Percentiles rank a stretch among this genome's conserved stretches.
phyloP scores from a whole-genome alignment of 345 rosid genomes.

The Acer campestre region DNA sequence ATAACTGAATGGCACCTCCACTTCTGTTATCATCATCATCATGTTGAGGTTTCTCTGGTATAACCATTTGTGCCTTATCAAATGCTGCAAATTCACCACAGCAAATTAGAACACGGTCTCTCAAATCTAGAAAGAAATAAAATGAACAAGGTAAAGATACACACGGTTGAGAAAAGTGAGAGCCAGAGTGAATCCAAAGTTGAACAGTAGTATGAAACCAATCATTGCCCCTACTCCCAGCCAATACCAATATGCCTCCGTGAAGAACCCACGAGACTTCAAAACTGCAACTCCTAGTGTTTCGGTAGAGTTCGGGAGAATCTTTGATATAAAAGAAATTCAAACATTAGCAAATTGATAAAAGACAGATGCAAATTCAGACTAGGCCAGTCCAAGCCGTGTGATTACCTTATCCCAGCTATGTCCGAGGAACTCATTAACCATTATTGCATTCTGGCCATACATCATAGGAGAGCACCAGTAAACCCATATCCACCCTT shows the following conservation, averaged over 20 bases:
- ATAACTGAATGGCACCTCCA: constrained; percentile 35
- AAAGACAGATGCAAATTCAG: not conserved
- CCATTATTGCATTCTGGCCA: constrained; percentile 67
- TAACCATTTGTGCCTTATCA: constrained; percentile 50
- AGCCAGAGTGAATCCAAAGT: constrained; percentile 49
- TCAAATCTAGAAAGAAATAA: not conserved
- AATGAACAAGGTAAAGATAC: constrained; percentile 26
- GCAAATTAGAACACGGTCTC: not conserved
- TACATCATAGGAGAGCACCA: constrained; percentile 90
- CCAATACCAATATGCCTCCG: constrained; percentile 68
- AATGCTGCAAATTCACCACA: constrained; percentile 43
- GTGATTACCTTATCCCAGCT: constrained; percentile 58
- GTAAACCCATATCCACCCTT: constrained; percentile 93
- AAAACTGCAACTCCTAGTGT: constrained; percentile 48
- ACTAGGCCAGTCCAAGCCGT: constrained; percentile 15
- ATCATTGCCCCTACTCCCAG: constrained; percentile 54
- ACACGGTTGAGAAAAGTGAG: constrained; percentile 58
- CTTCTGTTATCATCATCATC: constrained; percentile 22
- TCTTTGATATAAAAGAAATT: constrained; percentile 10
- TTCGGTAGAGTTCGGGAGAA: constrained; percentile 27
- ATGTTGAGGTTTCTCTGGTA: constrained; percentile 37
- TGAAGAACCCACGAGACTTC: constrained; percentile 48
- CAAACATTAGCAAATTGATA: not conserved
- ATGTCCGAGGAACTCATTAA: constrained; percentile 27
- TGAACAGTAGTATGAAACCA: constrained; percentile 57